Evolutionary conservation across 2,329 filamentous ascomycete genomes (phyloP).

Genomic region (Emmonsiellopsis sp.): DNA sequence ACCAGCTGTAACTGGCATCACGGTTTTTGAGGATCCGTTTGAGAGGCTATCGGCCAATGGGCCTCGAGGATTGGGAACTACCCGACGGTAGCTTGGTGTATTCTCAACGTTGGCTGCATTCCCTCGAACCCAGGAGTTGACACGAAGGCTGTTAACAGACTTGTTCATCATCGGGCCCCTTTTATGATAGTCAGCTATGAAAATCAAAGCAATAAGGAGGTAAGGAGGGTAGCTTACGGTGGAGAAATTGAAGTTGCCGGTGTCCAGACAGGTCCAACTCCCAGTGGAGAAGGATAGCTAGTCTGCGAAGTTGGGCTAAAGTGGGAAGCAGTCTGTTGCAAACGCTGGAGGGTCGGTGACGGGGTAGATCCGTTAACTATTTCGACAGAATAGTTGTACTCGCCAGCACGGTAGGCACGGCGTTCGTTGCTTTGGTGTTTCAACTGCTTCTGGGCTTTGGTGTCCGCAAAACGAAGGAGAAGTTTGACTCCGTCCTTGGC

Average conservation of each 20-base stretch:
- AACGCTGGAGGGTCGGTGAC: conserved; percentile 32
- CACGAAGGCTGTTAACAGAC: conserved; percentile 22
- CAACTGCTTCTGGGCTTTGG: conserved; percentile 88
- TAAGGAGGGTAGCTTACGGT: conserved; percentile 27
- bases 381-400: conserved; percentile 62
- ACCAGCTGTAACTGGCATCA: conserved; percentile 21
- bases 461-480: conserved; percentile 95
- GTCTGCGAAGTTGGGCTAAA: conserved; percentile 33
- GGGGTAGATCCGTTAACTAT: conserved; percentile 36
- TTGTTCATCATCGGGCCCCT: conserved; percentile 33
- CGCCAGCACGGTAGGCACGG: conserved; percentile 89
- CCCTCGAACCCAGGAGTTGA: conserved; percentile 29
- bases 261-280: conserved; percentile 34
- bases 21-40: conserved; percentile 26
- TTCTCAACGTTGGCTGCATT: conserved; percentile 29
- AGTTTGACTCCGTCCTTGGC: conserved; percentile 73
- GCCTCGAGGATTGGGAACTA: conserved; percentile 17
- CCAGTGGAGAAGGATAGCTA: conserved; percentile 35
- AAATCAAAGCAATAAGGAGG: not conserved
- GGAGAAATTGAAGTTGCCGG: conserved; percentile 40
- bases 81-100: conserved; percentile 26
- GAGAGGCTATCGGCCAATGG: conserved; percentile 24
- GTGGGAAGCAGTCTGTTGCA: conserved; percentile 30
- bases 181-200: conserved; percentile 19
- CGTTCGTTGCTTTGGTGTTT: conserved; percentile 94